Base-by-base conservation (phyloP, 768 basidiomycete species). In the Mrakia blollopis region DNA sequence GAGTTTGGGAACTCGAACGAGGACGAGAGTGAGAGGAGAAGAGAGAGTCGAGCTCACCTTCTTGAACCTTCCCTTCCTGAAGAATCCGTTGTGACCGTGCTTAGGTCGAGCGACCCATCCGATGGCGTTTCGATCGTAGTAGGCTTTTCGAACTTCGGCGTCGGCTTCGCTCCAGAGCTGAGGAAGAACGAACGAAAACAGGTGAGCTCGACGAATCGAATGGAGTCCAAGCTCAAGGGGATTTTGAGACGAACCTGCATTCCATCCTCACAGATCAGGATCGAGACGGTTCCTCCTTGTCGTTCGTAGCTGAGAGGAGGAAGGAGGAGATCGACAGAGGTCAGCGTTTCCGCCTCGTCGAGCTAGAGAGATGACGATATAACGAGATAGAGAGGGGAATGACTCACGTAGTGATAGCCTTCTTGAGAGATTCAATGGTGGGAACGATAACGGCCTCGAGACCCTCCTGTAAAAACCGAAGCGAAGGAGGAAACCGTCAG, bases 21-120 rank as follows among this genome's bases (percentile, higher is more conserved):
- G 57, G 28, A n/a, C 23, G 57, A 57, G 57, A 57, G 28, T n/a
- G 1, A n/a, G 25, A 2, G 25, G 57, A 57, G n/a, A 25, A n/a
- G 8, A 8, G 47, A 50, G 47, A 21, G 10, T 50, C 47, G 47
- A 50, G 47, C 41, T 35, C 13, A 69, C 67, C 84, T 96, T 96
- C 86, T 96, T 96, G 87, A 96, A 96, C 30, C 92, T 88, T 60
- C 92, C 93, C 41, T 91, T 91, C 68, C 92, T 91, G 78, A 90
- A 87, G 85, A 88, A 92, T 1, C 91, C 91, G 81, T 89, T 88
- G 79, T 84, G 84, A 57, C 87, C 87, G 82, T 93, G 92, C 75
- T 87, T 86, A 0, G 92, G 92, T 61, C 92, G 89, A 35, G 93
- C 91, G 78, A 92, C 89, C 88, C 90, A 94, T 23, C 90, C 92